phyloP scores from a whole-genome alignment of 176 grass and related monocot genomes.

The Lolium rigidum region DNA sequence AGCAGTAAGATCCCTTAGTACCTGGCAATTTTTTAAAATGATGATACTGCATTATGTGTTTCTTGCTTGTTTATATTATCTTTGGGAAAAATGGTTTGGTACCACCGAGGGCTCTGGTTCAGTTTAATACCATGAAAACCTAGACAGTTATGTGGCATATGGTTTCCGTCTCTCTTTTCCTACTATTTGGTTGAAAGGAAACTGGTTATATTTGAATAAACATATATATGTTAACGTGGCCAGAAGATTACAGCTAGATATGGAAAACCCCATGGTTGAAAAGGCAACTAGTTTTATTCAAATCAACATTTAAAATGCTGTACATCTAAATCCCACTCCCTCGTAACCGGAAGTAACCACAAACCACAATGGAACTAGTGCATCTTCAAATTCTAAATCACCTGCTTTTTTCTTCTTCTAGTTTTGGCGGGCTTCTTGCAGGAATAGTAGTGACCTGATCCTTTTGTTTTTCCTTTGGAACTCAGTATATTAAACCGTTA shows the following conservation, averaged over 20 bases:
- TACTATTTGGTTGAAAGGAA: not conserved
- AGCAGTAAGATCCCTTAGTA: constrained; percentile 63
- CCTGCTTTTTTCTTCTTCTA: not conserved
- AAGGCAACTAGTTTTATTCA: not conserved
- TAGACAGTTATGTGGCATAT: not conserved
- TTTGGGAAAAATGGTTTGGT: not conserved
- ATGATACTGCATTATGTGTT: constrained; percentile 25
- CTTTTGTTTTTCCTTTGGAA: not conserved
- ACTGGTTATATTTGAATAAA: not conserved
- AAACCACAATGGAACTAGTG: not conserved
- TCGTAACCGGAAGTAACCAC: not conserved
- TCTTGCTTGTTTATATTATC: not conserved
- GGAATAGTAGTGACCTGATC: not conserved
- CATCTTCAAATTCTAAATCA: not conserved
- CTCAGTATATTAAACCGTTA: not conserved
- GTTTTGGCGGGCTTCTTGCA: not conserved
- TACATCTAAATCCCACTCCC: not conserved
- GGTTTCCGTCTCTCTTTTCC: not conserved
- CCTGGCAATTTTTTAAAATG: not conserved
- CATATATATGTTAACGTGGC: not conserved
- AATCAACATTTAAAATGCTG: not conserved
- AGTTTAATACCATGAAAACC: not conserved
- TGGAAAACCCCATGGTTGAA: not conserved
- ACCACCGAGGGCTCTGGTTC: constrained; percentile 1
- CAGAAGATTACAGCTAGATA: not conserved